A percentile compares a stretch with the other conserved stretches of the same genome.
phyloP scores from a whole-genome alignment of 169 alveolate genomes.

The Plasmodium gonderi region DNA sequence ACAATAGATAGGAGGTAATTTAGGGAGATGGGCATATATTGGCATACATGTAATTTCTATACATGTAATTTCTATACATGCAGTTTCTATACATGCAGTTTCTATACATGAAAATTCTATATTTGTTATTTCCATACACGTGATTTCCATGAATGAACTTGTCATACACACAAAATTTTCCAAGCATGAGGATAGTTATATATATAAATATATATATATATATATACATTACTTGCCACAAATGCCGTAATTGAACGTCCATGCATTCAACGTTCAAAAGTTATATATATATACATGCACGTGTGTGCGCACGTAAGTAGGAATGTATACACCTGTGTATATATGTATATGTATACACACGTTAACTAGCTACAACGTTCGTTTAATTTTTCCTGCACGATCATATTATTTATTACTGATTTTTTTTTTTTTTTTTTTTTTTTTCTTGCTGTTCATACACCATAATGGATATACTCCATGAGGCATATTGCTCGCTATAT shows the following conservation, averaged over 20 bases:
- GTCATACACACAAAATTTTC: background rate
- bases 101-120: too few relatives aligned
- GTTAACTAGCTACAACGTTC: too few relatives aligned
- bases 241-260: too few relatives aligned
- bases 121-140: background rate
- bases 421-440: too few relatives aligned
- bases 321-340: too few relatives aligned
- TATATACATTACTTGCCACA: background rate
- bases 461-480: too few relatives aligned
- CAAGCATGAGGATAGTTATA: too few relatives aligned
- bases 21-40: background rate
- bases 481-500: background rate
- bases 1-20: background rate
- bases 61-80: slow-evolving; percentile 18
- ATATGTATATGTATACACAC: too few relatives aligned
- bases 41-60: slow-evolving; percentile 1
- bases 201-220: background rate
- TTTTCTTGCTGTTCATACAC: too few relatives aligned
- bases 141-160: background rate
- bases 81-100: too few relatives aligned
- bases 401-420: too few relatives aligned
- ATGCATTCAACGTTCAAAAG: background rate
- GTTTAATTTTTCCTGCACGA: too few relatives aligned
- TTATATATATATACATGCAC: background rate
- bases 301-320: slow-evolving; percentile 3